A percentile compares a stretch with the other conserved stretches of the same genome.
Evolutionary conservation across 179 eudicot species (phyloP).

Genomic region (Gypsophila paniculata): DNA sequence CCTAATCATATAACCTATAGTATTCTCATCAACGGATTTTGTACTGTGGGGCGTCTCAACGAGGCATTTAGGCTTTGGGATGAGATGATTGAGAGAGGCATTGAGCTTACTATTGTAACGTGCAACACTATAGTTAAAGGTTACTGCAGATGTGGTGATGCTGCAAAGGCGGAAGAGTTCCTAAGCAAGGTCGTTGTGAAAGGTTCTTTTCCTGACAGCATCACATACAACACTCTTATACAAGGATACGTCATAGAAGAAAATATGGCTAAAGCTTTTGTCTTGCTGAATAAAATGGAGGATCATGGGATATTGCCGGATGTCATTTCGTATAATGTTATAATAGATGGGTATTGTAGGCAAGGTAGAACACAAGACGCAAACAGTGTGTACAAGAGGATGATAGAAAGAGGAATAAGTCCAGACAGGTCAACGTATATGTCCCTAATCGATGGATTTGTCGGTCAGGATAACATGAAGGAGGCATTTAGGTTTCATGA

Average conservation of each 20-base stretch:
- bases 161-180: constrained; percentile 46
- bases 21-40: constrained; percentile 61
- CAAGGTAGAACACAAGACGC: constrained; percentile 74
- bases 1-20: constrained; percentile 66
- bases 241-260: constrained; percentile 65
- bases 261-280: constrained; percentile 50
- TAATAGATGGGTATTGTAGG: constrained; percentile 61
- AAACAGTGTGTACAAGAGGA: constrained; percentile 43
- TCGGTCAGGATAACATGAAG: constrained; percentile 59
- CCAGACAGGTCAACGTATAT: constrained; percentile 67
- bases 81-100: constrained; percentile 65
- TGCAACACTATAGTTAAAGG: constrained; percentile 74
- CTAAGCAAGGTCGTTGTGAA: constrained; percentile 38
- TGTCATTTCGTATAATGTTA: constrained; percentile 57
- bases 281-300: constrained; percentile 58
- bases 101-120: constrained; percentile 56
- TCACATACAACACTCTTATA: constrained; percentile 72
- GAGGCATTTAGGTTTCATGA: constrained; percentile 73
- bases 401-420: constrained; percentile 54
- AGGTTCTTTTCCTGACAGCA: constrained; percentile 49
- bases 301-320: constrained; percentile 56
- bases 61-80: constrained; percentile 70
- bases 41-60: constrained; percentile 36
- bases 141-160: constrained; percentile 56
- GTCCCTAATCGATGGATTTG: constrained; percentile 64